A percentile compares a stretch with the other conserved stretches of the same genome.
phyloP scores from a whole-genome alignment of 2,329 filamentous ascomycete genomes.

The Paecilomyces formosus region DNA sequence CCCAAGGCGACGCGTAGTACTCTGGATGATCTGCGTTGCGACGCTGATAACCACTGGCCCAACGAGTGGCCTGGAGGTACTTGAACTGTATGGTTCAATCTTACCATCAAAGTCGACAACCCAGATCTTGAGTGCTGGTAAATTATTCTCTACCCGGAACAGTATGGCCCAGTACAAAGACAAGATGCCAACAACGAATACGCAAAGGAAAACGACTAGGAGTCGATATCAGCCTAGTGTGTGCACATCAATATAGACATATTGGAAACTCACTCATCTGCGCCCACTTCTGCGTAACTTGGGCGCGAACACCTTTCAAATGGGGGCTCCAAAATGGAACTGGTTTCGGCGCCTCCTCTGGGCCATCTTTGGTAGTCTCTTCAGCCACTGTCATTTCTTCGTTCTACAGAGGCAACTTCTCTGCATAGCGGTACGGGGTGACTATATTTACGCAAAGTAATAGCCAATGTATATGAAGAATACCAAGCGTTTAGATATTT shows the following conservation, averaged over 20 bases:
- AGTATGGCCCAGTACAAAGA: constrained; percentile 58
- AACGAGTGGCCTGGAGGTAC: constrained; percentile 41
- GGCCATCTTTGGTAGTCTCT: no score
- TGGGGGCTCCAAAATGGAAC: constrained; percentile 5
- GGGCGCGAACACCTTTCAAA: constrained; percentile 1
- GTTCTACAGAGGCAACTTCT: no score
- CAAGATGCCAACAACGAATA: constrained; percentile 49
- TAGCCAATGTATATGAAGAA: no score
- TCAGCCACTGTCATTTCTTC: no score
- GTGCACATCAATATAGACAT: background rate
- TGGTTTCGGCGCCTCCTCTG: constrained; percentile 4
- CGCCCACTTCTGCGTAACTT: constrained; percentile 3
- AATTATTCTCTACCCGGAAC: constrained; percentile 43
- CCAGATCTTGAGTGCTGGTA: constrained; percentile 44
- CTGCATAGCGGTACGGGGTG: no score
- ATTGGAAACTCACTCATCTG: constrained; percentile 2
- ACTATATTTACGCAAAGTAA: no score
- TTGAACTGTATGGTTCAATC: constrained; percentile 43
- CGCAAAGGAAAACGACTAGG: constrained; percentile 43
- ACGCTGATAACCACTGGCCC: constrained; percentile 47
- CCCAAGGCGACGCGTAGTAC: constrained; percentile 38
- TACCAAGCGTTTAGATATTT: no score
- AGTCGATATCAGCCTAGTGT: background rate
- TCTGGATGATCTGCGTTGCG: constrained; percentile 37
- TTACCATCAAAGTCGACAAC: constrained; percentile 59